A percentile compares a stretch with the other conserved stretches of the same genome.
Evolutionary conservation across 176 grass and related monocot species (phyloP).

Genomic region (Rhynchospora tenuis): DNA sequence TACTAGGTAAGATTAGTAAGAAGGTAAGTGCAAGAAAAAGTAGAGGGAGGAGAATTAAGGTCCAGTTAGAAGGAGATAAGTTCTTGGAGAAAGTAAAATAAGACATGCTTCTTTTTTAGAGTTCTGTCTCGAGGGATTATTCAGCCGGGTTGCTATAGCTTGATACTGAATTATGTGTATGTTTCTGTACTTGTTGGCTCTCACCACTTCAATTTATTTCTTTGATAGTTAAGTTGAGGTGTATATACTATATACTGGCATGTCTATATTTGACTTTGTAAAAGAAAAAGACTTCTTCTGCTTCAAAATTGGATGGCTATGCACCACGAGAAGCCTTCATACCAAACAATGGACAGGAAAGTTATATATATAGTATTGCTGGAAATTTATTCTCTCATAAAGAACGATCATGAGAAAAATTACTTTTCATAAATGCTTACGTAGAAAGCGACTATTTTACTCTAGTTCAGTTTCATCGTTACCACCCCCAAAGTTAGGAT

Average conservation of each 20-base stretch:
- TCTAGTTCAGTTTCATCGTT: neutral
- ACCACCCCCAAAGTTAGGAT: neutral
- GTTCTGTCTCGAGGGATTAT: neutral
- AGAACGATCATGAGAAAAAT: neutral
- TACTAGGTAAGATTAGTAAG: conserved; percentile 52
- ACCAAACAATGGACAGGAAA: neutral
- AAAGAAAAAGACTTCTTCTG: neutral
- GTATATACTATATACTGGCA: neutral
- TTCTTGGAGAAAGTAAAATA: conserved; percentile 38
- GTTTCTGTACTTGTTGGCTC: neutral
- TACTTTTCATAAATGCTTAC: neutral
- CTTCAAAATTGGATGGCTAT: neutral
- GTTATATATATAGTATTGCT: neutral
- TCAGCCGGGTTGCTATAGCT: neutral
- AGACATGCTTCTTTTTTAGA: conserved; percentile 22
- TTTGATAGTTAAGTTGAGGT: neutral
- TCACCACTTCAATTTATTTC: neutral
- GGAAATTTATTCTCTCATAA: neutral
- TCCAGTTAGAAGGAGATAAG: conserved; percentile 20
- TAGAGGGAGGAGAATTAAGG: conserved; percentile 37
- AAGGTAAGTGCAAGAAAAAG: conserved; percentile 52
- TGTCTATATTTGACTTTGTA: neutral
- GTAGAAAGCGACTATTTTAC: neutral
- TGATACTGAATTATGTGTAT: neutral
- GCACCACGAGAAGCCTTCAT: neutral